Conservation (phyloP, 345 rosid genomes). For the Eucalyptus erythrocorys region DNA sequence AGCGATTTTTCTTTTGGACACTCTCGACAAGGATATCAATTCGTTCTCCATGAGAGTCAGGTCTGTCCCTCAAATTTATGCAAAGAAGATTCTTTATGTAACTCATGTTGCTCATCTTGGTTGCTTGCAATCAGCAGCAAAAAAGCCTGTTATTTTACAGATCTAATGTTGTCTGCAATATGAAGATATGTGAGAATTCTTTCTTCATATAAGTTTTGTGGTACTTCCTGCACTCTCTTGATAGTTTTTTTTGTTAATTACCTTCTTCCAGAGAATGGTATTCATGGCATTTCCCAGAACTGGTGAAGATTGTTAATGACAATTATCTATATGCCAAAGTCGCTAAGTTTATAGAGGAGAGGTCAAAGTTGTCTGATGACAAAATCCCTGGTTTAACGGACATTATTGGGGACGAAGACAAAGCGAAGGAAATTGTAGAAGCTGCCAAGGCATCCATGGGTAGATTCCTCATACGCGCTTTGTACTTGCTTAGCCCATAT, state of each 20-base stretch:
- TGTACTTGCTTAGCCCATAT: not conserved
- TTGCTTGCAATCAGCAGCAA: not conserved
- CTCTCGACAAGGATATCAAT: constrained; percentile 87
- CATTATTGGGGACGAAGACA: constrained; percentile 84
- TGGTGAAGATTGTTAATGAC: constrained; percentile 89
- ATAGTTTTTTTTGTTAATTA: not conserved
- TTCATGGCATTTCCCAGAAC: constrained; percentile 96
- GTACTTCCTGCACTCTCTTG: not conserved
- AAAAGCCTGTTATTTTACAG: not conserved
- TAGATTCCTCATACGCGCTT: constrained; percentile 2
- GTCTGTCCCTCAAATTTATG: constrained; percentile 21
- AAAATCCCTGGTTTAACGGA: constrained; percentile 51
- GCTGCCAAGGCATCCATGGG: constrained; percentile 99
- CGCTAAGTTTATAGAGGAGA: constrained; percentile 60
- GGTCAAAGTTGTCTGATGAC: constrained; percentile 57
- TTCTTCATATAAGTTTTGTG: not conserved
- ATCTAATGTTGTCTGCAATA: not conserved
- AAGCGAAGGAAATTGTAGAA: constrained; percentile 79
- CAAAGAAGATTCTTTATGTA: not conserved
- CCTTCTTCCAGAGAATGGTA: constrained; percentile 79
- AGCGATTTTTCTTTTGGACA: constrained; percentile 81
- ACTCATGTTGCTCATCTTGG: not conserved
- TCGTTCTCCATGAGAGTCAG: constrained; percentile 90
- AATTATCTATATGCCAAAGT: constrained; percentile 78
- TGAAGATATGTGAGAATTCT: not conserved